Base-by-base conservation (phyloP, 2,329 filamentous ascomycete species). In the Colletotrichum sp. region DNA sequence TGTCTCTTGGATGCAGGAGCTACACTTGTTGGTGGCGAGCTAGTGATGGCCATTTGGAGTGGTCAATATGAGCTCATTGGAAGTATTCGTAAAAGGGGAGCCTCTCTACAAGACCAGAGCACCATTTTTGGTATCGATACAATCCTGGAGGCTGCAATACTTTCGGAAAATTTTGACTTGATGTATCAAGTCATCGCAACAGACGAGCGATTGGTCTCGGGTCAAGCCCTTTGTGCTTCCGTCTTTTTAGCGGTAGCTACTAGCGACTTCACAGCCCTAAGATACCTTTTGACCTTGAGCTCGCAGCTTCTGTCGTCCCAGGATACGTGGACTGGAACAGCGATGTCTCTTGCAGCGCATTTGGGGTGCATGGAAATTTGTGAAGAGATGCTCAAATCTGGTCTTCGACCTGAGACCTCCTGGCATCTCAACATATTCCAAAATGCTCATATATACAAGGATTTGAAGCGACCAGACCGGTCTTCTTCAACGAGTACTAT, bases 181-280 rank as follows among this genome's bases (percentile, higher is more conserved):
- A 18, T 48, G 1, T 0, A 7, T 21, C 18, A 4, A 48, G 1
- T 48, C 3, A 7, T 48, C 3, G 43, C 43, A 7, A 18, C 18
- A 0, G 9, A 48, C 3, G 1, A 3, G 1, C 1, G 2, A 7
- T n/a, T 1, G 3, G 5, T 48, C 0, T 7, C 18, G 0, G 43
- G 43, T 4, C 43, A 21, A 48, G 43, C 43, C 0, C 10, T 48
- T 0, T 48, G 43, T 21, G 43, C 43, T 0, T 21, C 43, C 0
- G 5, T 48, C 3, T 21, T 5, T 9, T 21, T 5, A 1, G 9
- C 9, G 3, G 3, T 3, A 10, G 38, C 18, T 7, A 48, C 4
- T 2, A 1, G 3, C 6, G 18, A 48, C 3, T 21, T n/a, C 1
- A 21, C 18, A 5, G 8, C 2, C 2, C 9, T 43, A 4, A 5